phyloP scores from a whole-genome alignment of 345 rosid genomes.

The Erysimum cheiranthoides region DNA sequence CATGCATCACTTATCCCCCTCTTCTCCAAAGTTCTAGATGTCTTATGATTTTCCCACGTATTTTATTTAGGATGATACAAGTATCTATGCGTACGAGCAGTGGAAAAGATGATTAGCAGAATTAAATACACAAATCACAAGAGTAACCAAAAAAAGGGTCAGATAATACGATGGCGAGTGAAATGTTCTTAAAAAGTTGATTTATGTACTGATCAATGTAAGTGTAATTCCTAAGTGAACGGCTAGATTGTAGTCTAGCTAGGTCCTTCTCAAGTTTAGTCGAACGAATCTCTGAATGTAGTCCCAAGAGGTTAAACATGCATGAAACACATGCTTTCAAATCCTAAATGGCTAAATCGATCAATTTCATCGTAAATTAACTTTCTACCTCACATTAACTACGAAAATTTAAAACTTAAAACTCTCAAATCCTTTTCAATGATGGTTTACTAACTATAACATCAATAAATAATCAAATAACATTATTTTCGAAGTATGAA shows the following conservation, averaged over 20 bases:
- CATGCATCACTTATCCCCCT: conserved; percentile 47
- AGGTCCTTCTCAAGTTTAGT: too few relatives aligned
- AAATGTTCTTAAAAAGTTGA: background rate
- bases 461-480: too few relatives aligned
- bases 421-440: background rate
- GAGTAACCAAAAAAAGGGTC: background rate
- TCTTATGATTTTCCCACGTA: conserved; percentile 12
- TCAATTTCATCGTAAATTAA: too few relatives aligned
- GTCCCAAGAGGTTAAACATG: background rate
- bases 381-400: too few relatives aligned
- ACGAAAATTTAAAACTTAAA: too few relatives aligned
- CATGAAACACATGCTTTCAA: background rate
- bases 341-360: too few relatives aligned
- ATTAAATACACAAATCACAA: background rate
- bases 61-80: conserved; percentile 1
- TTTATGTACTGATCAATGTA: background rate
- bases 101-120: background rate
- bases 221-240: background rate
- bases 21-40: conserved; percentile 1
- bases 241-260: background rate
- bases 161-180: background rate
- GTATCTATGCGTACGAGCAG: background rate
- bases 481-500: too few relatives aligned
- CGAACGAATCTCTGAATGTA: too few relatives aligned
- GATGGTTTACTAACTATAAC: too few relatives aligned